Base-by-base conservation (phyloP, 1,284 basidiomycete genomes). In the Cryptococcus amylolentus region DNA sequence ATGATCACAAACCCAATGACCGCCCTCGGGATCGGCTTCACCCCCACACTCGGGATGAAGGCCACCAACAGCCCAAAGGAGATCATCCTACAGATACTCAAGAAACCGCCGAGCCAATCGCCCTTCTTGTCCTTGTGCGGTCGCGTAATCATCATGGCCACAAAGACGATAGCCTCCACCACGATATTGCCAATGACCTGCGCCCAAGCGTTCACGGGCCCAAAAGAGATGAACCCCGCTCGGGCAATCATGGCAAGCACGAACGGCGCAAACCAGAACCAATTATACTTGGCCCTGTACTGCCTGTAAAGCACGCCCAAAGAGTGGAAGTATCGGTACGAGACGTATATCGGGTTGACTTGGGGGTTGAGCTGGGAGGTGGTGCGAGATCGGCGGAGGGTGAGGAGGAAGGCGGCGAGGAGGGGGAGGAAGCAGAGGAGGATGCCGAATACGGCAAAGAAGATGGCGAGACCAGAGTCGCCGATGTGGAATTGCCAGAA, bases 401-500 rank as follows among this genome's bases (percentile, higher is more conserved):
- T 66, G 23, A 73, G 60, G 18, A 72, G 51, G 50, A 76, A 70
- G 12, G 63, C 69, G 12, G 59, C 58, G 28, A 88, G 73, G 45
- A 84, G 77, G 23, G 83, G 81, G n/a, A 79, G 63, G 35, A 88
- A 69, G 5, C 85, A 78, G 52, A 82, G 74, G 56, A 84, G 68
- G 68, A 85, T 82, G 63, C 84, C 64, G 81, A 84, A 61, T 46
- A 88, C 77, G 1, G 76, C 80, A 46, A 90, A 75, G 69, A 91
- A 80, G 47, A 86, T 78, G 0, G 91, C 84, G 1, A 92, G 80
- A 84, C 88, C 89, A 0, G 90, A 92, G 73, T 94, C 90, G 27
- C 76, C 81, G 57, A 95, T 80, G 0, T 87, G 88, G 89, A 91
- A 95, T 72, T 95, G 91, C 76, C 87, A 91, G 70, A 95, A 84